Evolutionary conservation across 805 yeast species (phyloP), one percentile per base, ranked within the genome.

Genomic region (Crinitomyces ghanaensis): DNA sequence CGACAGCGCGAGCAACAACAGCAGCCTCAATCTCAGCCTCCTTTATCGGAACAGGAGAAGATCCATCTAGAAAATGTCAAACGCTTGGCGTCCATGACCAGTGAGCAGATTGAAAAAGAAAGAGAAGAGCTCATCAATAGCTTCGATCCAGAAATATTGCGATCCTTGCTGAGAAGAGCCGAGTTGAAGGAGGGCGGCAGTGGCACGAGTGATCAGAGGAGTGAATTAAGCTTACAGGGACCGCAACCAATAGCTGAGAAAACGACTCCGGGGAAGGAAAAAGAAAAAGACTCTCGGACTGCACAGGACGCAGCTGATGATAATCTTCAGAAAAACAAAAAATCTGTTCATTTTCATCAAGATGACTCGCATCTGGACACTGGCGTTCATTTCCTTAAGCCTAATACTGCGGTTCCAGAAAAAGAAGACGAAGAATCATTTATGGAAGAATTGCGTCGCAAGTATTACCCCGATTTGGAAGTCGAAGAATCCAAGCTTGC

Each of bases 401-500:
- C 31, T 79, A 81, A 4, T 48, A 49, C 21, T 38, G 49, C 2
- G 2, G 43, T 77, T 21, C n/a, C n/a, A n/a, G 9, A 7, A 6
- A 85, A 81, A 44, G 54, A 82, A 4, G 63, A 79, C 48, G 94
- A 79, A 54, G 91, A 93, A 1, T 66, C 77, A 7, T 86, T 86
- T 52, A 68, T 74, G 43, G 75, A 75, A 18, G 77, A 84, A 48
- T 59, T 91, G 33, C 91, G 85, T 48, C 79, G 74, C 17, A 81
- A 80, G 49, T 88, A 73, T 57, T 91, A 76, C 57, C 96, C 99
- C 1, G 88, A 85, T 43, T 62, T 91, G 32, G 95, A 95, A 2
- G 73, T 65, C 30, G 94, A 91, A 43, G 70, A 82, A 0, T 75
- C 72, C 26, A 79, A 82, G 46, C 55, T 91, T 36, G 80, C 85